These are phyloP conservation scores for Hymenoscyphus albidus DNA, from an alignment of 2,329 filamentous ascomycete species.

Conservation along the genomic window DNA sequence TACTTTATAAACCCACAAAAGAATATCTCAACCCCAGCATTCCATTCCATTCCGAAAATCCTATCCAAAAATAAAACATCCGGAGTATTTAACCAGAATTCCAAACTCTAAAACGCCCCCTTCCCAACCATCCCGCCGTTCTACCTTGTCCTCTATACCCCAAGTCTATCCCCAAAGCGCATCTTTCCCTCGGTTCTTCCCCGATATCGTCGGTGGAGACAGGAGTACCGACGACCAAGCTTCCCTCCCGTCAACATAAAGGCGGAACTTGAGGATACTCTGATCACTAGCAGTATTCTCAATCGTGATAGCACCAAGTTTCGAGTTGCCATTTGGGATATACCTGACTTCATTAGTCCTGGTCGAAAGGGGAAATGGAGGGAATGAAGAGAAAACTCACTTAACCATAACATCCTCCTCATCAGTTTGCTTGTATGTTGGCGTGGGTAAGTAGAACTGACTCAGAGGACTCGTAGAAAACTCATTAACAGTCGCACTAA, in stretches of 20 bases:
- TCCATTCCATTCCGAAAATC: background rate
- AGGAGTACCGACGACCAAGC: slow-evolving; percentile 64
- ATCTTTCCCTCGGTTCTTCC: slow-evolving; percentile 29
- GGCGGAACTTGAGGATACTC: slow-evolving; percentile 72
- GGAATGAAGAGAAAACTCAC: slow-evolving; percentile 46
- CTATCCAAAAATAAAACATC: background rate
- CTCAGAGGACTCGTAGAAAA: slow-evolving; percentile 88
- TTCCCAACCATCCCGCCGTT: background rate
- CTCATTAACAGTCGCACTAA: slow-evolving; percentile 70
- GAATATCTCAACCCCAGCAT: background rate
- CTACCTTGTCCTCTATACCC: background rate
- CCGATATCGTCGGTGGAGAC: slow-evolving; percentile 39
- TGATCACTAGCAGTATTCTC: slow-evolving; percentile 61
- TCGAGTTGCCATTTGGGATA: slow-evolving; percentile 79
- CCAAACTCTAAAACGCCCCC: slow-evolving; percentile 1
- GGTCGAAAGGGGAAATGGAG: background rate
- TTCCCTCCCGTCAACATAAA: slow-evolving; percentile 79
- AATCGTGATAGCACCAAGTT: slow-evolving; percentile 82
- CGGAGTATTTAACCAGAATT: background rate
- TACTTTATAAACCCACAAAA: background rate
- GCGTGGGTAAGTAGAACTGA: slow-evolving; percentile 87
- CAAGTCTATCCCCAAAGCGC: slow-evolving; percentile 31
- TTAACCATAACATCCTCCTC: slow-evolving; percentile 79
- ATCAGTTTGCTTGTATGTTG: slow-evolving; percentile 79
- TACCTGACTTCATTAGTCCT: slow-evolving; percentile 49